A percentile compares a stretch with the other conserved stretches of the same genome.
phyloP scores from a whole-genome alignment of 2,329 filamentous ascomycete species.

The Cadophora gregata region DNA sequence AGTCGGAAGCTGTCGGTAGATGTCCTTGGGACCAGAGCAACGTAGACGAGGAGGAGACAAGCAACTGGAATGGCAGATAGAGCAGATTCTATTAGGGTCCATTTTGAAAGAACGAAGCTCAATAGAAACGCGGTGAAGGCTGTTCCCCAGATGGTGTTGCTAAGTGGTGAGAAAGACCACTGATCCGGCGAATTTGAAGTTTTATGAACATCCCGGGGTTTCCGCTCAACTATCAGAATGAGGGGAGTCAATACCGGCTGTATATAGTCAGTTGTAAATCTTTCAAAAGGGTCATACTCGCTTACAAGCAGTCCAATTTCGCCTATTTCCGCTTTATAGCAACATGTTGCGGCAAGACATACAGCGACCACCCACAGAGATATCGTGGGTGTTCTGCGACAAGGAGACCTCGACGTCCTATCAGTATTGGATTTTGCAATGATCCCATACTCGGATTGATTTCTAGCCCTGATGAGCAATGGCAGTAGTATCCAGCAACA shows the following conservation, averaged over 20 bases:
- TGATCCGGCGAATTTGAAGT: not conserved
- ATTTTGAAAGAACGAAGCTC: not conserved
- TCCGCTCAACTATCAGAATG: not conserved
- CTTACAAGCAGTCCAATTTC: not conserved
- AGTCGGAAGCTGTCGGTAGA: not conserved
- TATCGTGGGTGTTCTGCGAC: not conserved
- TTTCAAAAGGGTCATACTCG: not conserved
- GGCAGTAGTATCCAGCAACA: constrained; percentile 14
- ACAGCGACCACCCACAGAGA: not conserved
- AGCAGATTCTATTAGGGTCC: not conserved
- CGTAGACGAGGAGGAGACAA: not conserved
- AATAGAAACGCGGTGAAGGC: not conserved
- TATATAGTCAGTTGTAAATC: not conserved
- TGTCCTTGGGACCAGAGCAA: not conserved
- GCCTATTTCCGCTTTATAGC: not conserved
- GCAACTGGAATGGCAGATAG: not conserved
- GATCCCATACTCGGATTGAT: not conserved
- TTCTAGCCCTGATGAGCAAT: not conserved
- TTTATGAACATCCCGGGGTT: not conserved
- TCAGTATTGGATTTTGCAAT: not conserved
- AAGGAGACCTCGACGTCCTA: not conserved
- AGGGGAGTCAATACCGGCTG: not conserved
- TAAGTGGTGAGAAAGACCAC: not conserved
- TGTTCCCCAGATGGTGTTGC: not conserved
- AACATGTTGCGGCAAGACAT: not conserved